phyloP scores from a whole-genome alignment of 257 asterid species.

The Rehmannia glutinosa region DNA sequence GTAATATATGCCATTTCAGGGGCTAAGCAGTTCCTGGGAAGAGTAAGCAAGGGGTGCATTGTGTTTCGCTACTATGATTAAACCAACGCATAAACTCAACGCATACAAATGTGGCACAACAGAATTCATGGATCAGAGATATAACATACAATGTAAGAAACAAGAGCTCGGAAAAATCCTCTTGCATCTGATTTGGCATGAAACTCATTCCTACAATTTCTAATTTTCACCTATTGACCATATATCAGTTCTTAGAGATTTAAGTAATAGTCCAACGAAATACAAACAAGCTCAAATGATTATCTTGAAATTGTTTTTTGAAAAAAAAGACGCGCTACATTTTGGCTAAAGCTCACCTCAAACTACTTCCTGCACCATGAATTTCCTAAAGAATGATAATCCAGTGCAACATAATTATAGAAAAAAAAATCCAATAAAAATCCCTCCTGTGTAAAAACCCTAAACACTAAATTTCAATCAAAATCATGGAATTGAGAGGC shows the following conservation, averaged over 20 bases:
- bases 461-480: constrained; percentile 5
- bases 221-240: neutral
- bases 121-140: neutral
- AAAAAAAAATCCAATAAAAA: neutral
- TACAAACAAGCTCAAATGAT: neutral
- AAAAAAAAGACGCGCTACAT: no score
- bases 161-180: neutral
- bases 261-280: neutral
- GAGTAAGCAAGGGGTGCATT: neutral
- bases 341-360: no score
- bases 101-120: neutral
- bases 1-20: neutral
- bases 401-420: neutral
- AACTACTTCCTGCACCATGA: constrained; percentile 1
- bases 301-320: neutral
- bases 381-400: neutral
- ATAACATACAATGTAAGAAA: neutral
- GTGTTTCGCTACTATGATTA: neutral
- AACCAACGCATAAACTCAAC: constrained; percentile 1
- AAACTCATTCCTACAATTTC: neutral
- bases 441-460: constrained; percentile 16
- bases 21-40: neutral
- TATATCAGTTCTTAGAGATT: neutral
- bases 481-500: no score
- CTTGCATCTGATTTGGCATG: constrained; percentile 8